phyloP scores from a whole-genome alignment of 208 protist genomes.

The Tritrichomonas musculus region DNA sequence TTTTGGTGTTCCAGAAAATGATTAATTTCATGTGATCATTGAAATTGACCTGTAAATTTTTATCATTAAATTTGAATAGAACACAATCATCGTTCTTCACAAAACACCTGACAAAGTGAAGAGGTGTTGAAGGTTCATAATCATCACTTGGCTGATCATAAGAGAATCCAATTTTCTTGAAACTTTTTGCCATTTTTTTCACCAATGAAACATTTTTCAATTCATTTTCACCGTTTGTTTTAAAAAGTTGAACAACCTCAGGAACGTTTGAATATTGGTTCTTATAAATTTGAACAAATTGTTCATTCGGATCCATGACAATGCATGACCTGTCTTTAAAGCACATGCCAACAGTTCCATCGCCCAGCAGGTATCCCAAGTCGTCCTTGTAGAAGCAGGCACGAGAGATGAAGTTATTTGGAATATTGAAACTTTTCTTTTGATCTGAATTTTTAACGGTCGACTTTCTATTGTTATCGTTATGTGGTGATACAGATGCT shows the following conservation, averaged over 20 bases:
- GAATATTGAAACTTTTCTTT: constrained; percentile 71
- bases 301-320: constrained; percentile 62
- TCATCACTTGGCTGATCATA: not conserved
- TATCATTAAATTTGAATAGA: not conserved
- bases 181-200: not conserved
- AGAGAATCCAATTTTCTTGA: not conserved
- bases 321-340: constrained; percentile 94
- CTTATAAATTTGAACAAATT: not conserved
- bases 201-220: not conserved
- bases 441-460: too few species aligned
- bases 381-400: constrained; percentile 63
- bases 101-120: not conserved
- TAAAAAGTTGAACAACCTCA: not conserved
- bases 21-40: not conserved
- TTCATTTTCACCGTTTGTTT: not conserved
- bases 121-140: not conserved
- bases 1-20: not conserved
- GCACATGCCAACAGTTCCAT: constrained; percentile 76
- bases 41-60: constrained; percentile 19
- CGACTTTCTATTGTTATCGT: too few species aligned
- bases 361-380: constrained; percentile 80
- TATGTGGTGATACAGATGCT: too few species aligned
- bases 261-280: not conserved
- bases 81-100: not conserved
- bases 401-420: constrained; percentile 39